Base-by-base conservation (phyloP, 2,329 filamentous ascomycete genomes). In the Drechslerella coelobrocha region DNA sequence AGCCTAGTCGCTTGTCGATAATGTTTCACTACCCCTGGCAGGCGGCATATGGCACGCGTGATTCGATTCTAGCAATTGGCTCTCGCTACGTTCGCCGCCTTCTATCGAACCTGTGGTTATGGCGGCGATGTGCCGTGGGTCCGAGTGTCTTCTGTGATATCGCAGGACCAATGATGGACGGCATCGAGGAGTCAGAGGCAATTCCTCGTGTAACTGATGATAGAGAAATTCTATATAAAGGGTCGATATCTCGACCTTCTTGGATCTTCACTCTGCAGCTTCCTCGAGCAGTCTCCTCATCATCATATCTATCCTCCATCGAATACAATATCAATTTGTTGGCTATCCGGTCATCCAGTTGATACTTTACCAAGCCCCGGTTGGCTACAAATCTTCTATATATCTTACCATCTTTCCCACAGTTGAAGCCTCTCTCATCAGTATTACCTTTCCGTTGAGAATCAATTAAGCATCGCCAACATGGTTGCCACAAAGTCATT, bases 401-500 rank as follows among this genome's bases (percentile, higher is more conserved):
- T 59, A 56, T 27, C 37, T 45, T 27, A 26, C 9, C 12, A 39
- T 17, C 23, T 31, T 5, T 19, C 34, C 23, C 14, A 6, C 19
- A 24, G 14, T 47, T 12, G 14, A 21, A 45, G n/a, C 6, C 23
- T 47, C 6, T 57, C 19, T 21, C n/a, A 27, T 54, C 24, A 17
- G 29, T 45, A 5, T 14, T 45, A n/a, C n/a, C 47, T 43, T 31
- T 17, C 6, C 19, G 31, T 45, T 31, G 5, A 29, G 17, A 39
- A 12, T 9, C 5, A 53, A 34, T 48, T 10, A 14, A 52, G 23
- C 14, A 55, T 17, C 19, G 37, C 61, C 57, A 62, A 53, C 34
- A 69, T 69, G 65, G 63, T 68, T 68, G 55, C 63, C 31, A 61
- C 50, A 24, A 57, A 62, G 23, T 47, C 65, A 8, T 27, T 69